These are phyloP conservation scores for Heterococcus sp. DNA, from an alignment of 108 stramenopile genomes.

Conservation along the genomic window DNA sequence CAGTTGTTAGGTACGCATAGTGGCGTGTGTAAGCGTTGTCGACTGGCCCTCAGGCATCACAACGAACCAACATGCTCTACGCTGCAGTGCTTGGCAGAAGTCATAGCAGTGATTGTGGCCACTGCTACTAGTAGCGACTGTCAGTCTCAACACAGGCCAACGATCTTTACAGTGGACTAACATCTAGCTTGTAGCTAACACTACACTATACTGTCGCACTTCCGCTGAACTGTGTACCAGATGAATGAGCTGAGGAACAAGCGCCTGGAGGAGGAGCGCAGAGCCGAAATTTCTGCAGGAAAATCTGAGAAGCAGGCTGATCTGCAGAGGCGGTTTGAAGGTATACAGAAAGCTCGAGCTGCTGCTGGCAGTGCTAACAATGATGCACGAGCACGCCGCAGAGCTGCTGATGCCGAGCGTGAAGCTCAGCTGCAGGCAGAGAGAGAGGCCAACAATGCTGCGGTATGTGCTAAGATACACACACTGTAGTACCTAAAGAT, in stretches of 20 bases:
- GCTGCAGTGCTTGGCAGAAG: too few relatives aligned
- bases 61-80: too few relatives aligned
- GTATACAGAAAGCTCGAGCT: neutral
- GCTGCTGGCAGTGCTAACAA: neutral
- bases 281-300: constrained; percentile 19
- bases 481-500: neutral
- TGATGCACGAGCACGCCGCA: neutral
- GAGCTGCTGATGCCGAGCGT: constrained; percentile 5
- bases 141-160: too few relatives aligned
- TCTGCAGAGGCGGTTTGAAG: neutral
- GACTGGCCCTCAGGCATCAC: too few relatives aligned
- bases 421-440: constrained; percentile 17
- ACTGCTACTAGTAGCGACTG: too few relatives aligned
- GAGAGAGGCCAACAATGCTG: neutral
- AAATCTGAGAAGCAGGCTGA: constrained; percentile 28
- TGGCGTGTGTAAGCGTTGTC: too few relatives aligned
- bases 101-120: too few relatives aligned
- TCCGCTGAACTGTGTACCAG: constrained; percentile 9
- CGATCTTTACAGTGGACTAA: too few relatives aligned
- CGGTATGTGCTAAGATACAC: neutral
- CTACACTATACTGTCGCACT: constrained; percentile 10
- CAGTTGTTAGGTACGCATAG: too few relatives aligned
- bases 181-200: too few relatives aligned
- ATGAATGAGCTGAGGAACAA: constrained; percentile 38
- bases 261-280: constrained; percentile 20